Base-by-base conservation (phyloP, 1,139 yeast genomes). In the Pneumocystis murina region DNA sequence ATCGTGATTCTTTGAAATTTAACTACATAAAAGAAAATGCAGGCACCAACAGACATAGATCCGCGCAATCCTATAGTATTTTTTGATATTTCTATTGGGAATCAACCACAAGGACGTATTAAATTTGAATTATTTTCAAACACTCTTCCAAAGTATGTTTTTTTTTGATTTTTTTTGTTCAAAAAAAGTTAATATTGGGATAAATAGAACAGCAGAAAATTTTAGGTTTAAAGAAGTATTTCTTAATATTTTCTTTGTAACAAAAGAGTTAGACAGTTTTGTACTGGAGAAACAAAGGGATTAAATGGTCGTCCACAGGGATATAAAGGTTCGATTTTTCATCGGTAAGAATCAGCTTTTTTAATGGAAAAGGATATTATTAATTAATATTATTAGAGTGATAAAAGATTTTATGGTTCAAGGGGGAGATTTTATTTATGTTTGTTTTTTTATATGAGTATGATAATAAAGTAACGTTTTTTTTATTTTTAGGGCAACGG, bases 351-450 rank as follows among this genome's bases (percentile, higher is more conserved):
- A 17, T 48, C 2, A 5, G 35, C 8, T 4, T 17, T n/a, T 17
- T 54, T 35, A 38, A 30, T 48, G 12, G 95, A 87, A 71, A 84
- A 84, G 71, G 97, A 96, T 24, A 71, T 70, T 43, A 86, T 89
- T 16, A 92, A 84, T 79, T 87, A 90, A 74, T 87, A 87, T 94
- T 80, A 98, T 94, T 76, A 82, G 99, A 69, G 94, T 94, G 41
- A 94, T 94, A 74, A 86, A 87, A 59, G 69, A 69, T 64, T 90
- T 90, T 73, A 91, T 91, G 97, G 81, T 87, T 71, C 97, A 90
- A 77, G 97, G 97, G 74, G 98, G 98, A 71, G 98, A 92, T 73
- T 91, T 91, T 78, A 90, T 97, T 60, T 84, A 83, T 68, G 63
- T 62, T 35, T 40, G 63, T 35, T 38, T 35, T 14, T 40, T 40